These are phyloP conservation scores for Alternaria ethzedia DNA, from an alignment of 2,329 filamentous ascomycete species.

Conservation along the genomic window DNA sequence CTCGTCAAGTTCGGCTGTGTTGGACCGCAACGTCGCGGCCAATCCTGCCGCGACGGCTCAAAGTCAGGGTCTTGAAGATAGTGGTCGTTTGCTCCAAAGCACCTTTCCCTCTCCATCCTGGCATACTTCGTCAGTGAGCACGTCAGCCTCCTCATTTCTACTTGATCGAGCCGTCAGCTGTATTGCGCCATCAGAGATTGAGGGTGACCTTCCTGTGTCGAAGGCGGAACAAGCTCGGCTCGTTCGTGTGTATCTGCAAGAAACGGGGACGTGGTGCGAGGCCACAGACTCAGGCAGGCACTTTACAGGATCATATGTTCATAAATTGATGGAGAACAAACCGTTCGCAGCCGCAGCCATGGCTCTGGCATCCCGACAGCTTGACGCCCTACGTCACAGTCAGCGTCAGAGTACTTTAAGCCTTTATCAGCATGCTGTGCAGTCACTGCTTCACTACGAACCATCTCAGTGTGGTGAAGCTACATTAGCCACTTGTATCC, in stretches of 20 bases:
- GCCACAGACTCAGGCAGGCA: not conserved
- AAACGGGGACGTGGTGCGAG: not conserved
- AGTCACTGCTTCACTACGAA: not conserved
- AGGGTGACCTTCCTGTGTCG: not conserved
- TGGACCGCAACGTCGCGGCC: not conserved
- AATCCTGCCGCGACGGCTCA: not conserved
- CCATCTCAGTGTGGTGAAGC: not conserved
- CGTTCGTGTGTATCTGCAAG: not conserved
- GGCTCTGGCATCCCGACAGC: not conserved
- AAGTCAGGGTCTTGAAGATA: not conserved
- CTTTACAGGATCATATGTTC: not conserved
- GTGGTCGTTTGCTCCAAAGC: not conserved
- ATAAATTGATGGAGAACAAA: not conserved
- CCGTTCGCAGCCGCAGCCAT: not conserved
- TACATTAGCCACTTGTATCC: not conserved
- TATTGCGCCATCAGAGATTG: not conserved
- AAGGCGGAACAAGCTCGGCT: not conserved
- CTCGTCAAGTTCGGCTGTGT: not conserved
- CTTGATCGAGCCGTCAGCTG: not conserved
- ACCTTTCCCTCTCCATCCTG: not conserved
- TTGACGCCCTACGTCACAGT: not conserved
- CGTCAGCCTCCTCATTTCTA: not conserved
- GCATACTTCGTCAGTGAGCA: not conserved
- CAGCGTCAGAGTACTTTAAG: not conserved
- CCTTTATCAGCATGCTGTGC: not conserved